Conservation (phyloP, 2,329 filamentous ascomycete genomes). For the Trichophyton benhamiae region DNA sequence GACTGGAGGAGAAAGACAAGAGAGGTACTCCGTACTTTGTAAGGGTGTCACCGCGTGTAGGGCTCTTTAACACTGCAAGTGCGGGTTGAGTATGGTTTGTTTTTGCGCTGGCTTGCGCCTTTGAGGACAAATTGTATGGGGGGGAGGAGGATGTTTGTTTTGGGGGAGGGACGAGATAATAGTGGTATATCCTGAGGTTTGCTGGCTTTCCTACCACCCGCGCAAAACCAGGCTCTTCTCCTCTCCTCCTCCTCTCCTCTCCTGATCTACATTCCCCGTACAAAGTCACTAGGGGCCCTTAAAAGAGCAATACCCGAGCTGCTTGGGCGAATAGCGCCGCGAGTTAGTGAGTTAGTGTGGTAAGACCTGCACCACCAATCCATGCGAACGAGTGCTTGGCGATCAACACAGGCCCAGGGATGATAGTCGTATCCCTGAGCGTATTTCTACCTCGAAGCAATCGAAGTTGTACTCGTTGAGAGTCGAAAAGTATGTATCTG, state of each 20-base stretch:
- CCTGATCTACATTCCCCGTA: constrained; percentile 3
- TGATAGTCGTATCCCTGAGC: not conserved
- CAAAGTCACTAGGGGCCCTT: not conserved
- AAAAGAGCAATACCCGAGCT: not conserved
- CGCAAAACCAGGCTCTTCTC: not conserved
- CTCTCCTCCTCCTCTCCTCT: not conserved
- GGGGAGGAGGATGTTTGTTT: too few relatives aligned
- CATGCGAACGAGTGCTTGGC: constrained; percentile 1
- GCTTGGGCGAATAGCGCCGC: constrained; percentile 1
- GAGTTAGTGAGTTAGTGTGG: not conserved
- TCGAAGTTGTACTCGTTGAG: not conserved
- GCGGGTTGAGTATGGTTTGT: not conserved
- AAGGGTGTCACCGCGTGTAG: not conserved
- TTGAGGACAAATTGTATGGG: not conserved
- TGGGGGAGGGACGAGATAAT: not conserved
- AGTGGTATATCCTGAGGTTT: constrained; percentile 1
- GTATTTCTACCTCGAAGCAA: not conserved
- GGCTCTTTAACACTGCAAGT: not conserved
- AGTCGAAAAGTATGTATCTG: not conserved
- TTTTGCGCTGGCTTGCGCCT: not conserved
- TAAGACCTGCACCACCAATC: constrained; percentile 3
- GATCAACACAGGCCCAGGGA: not conserved
- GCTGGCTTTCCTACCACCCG: not conserved
- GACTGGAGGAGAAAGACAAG: not conserved
- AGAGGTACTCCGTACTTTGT: not conserved